A percentile compares a stretch with the other conserved stretches of the same genome.
Conservation (phyloP, 1,284 basidiomycete genomes). For the Butyriboletus appendiculatus region DNA sequence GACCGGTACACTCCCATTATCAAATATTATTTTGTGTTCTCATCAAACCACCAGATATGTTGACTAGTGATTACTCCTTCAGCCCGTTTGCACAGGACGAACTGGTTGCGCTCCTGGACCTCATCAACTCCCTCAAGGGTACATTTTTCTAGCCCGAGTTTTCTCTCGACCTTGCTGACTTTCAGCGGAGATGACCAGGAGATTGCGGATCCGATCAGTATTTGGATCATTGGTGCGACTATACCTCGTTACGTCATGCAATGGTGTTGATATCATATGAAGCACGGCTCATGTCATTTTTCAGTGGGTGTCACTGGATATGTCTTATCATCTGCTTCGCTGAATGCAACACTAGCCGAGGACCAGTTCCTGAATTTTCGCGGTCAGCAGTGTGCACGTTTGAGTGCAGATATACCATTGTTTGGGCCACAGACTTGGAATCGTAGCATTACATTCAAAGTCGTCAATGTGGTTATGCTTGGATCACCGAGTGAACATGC, state of each 20-base stretch:
- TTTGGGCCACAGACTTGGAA: constrained; percentile 14
- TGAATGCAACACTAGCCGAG: constrained; percentile 12
- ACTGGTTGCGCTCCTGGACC: constrained; percentile 7
- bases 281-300: constrained; percentile 20
- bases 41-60: constrained; percentile 10
- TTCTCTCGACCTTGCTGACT: not conserved
- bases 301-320: constrained; percentile 9
- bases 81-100: constrained; percentile 20
- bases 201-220: constrained; percentile 3
- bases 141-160: not conserved
- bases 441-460: not conserved
- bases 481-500: constrained; percentile 14
- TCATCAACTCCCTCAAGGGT: constrained; percentile 23
- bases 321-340: not conserved
- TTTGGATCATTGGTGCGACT: constrained; percentile 22
- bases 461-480: constrained; percentile 12
- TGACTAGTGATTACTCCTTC: constrained; percentile 21
- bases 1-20: too few species aligned
- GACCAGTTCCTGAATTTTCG: constrained; percentile 20
- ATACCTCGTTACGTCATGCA: not conserved
- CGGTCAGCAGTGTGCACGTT: constrained; percentile 14
- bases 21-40: too few species aligned
- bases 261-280: not conserved
- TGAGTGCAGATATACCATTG: constrained; percentile 14
- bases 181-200: not conserved